These are phyloP conservation scores for Debaryomyces nepalensis DNA, from an alignment of 1,139 yeast species.

Conservation along the genomic window DNA sequence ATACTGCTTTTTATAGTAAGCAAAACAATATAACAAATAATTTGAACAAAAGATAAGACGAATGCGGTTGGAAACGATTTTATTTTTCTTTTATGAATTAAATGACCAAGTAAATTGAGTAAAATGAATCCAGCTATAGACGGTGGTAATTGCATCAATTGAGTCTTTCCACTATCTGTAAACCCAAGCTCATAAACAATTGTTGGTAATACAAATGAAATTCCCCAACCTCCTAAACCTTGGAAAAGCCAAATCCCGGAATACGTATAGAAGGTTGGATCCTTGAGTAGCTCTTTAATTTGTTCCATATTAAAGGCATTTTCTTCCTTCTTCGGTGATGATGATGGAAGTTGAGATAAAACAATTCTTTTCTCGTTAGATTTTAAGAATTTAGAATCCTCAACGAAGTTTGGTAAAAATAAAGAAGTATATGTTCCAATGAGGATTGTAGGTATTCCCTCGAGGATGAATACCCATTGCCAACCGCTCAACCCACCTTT, in stretches of 20 bases:
- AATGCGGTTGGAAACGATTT: slow-evolving; percentile 21
- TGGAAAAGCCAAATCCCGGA: slow-evolving; percentile 26
- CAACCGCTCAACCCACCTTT: slow-evolving; percentile 19
- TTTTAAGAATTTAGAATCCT: slow-evolving; percentile 19
- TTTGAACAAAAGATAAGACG: slow-evolving; percentile 18
- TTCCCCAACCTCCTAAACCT: slow-evolving; percentile 32
- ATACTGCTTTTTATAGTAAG: slow-evolving; percentile 14
- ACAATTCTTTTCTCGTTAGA: slow-evolving; percentile 17
- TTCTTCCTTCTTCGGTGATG: slow-evolving; percentile 18
- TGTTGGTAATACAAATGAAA: slow-evolving; percentile 29
- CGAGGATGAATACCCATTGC: slow-evolving; percentile 24
- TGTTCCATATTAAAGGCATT: slow-evolving; percentile 18
- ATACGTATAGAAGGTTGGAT: slow-evolving; percentile 23
- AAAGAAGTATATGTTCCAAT: slow-evolving; percentile 14
- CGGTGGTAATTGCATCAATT: slow-evolving; percentile 24
- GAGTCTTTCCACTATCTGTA: slow-evolving; percentile 25
- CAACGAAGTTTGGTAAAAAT: slow-evolving; percentile 20
- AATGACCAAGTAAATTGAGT: slow-evolving; percentile 18
- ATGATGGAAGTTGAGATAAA: slow-evolving; percentile 14
- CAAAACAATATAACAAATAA: slow-evolving; percentile 20
- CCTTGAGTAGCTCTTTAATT: slow-evolving; percentile 19
- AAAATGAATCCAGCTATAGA: slow-evolving; percentile 20
- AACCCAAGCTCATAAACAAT: slow-evolving; percentile 29
- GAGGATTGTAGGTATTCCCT: slow-evolving; percentile 21
- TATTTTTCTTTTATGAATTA: slow-evolving; percentile 17